Evolutionary conservation across 1,139 yeast species (phyloP).

Genomic region (Blastobotrys indianensis): DNA sequence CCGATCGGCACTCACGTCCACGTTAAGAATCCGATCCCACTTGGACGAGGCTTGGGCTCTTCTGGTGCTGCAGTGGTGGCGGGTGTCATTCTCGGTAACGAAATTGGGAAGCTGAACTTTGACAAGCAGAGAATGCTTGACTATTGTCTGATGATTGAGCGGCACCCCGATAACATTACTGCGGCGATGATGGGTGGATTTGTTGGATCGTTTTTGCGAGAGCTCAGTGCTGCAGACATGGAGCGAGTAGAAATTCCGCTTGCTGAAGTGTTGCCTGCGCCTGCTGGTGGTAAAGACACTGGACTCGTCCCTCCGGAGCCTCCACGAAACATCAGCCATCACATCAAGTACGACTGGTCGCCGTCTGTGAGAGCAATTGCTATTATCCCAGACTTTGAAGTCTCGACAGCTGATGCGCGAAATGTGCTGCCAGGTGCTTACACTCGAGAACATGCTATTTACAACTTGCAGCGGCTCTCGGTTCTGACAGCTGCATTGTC

Average conservation of each 20-base stretch:
- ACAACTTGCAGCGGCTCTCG: constrained; percentile 75
- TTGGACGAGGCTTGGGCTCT: constrained; percentile 95
- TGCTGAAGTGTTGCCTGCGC: constrained; percentile 74
- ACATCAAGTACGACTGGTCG: constrained; percentile 80
- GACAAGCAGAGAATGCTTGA: constrained; percentile 81
- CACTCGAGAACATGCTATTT: constrained; percentile 76
- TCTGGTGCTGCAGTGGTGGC: constrained; percentile 99
- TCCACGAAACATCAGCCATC: constrained; percentile 84
- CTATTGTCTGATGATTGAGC: constrained; percentile 91
- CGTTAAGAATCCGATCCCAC: constrained; percentile 85
- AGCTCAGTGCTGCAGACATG: constrained; percentile 62
- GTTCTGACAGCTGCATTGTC: constrained; percentile 80
- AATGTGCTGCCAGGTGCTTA: constrained; percentile 80
- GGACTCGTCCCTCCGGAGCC: constrained; percentile 72
- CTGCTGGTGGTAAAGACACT: constrained; percentile 61
- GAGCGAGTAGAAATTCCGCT: constrained; percentile 76
- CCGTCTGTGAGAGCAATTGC: constrained; percentile 79
- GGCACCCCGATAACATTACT: constrained; percentile 97
- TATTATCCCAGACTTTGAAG: constrained; percentile 89
- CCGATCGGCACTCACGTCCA: constrained; percentile 80
- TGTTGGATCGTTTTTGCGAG: constrained; percentile 89
- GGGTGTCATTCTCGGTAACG: constrained; percentile 89
- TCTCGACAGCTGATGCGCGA: constrained; percentile 85
- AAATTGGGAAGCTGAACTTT: constrained; percentile 66
- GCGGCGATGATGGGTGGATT: constrained; percentile 99